Evolutionary conservation across 306 rosid genomes (phyloP).

Genomic region (Begonia loranthoides): DNA sequence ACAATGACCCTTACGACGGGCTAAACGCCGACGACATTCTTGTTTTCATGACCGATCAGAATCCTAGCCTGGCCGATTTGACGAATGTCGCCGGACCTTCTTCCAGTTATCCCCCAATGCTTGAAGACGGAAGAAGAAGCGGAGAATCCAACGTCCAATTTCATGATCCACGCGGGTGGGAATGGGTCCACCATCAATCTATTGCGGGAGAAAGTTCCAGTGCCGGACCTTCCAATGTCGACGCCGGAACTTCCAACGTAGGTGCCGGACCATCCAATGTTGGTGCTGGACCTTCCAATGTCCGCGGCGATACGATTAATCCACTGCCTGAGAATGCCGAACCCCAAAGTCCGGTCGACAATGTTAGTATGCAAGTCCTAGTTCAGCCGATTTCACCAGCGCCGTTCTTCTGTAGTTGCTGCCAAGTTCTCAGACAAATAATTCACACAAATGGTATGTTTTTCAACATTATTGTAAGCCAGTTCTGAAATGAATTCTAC

Average conservation of each 20-base stretch:
- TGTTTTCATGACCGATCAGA: constrained; percentile 3
- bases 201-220: constrained; percentile 7
- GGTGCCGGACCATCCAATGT: no score
- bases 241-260: no score
- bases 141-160: not conserved
- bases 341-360: not conserved
- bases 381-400: constrained; percentile 19
- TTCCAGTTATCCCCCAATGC: not conserved
- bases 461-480: no score
- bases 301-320: not conserved
- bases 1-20: constrained; percentile 13
- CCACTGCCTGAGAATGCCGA: not conserved
- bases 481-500: no score
- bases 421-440: constrained; percentile 57
- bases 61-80: constrained; percentile 7
- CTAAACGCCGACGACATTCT: constrained; percentile 11
- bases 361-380: constrained; percentile 1
- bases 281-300: not conserved
- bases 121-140: not conserved
- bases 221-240: constrained; percentile 9
- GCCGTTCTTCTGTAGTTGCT: constrained; percentile 39
- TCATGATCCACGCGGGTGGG: constrained; percentile 8
- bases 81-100: constrained; percentile 2
- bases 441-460: constrained; percentile 34
- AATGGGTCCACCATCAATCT: not conserved